Evolutionary conservation across 208 protist species (phyloP), one percentile per base, ranked within the genome.

Genomic region (Leishmania martiniquensis): DNA sequence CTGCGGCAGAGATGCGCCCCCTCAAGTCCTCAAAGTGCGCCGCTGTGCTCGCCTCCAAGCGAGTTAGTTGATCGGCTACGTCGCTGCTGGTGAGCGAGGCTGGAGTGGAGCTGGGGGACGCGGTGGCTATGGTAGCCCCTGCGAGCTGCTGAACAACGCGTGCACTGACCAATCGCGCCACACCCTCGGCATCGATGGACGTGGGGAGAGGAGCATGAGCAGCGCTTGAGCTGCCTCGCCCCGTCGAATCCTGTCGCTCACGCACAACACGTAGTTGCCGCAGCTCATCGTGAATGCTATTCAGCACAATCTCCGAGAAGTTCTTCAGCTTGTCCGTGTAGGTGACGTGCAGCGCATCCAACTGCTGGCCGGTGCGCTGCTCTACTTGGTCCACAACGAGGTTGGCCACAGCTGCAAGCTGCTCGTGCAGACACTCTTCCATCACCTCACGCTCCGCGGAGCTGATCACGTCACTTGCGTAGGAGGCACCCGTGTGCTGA

Each of bases 401-500:
- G 60, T 93, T 93, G 2, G 89, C 89, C 37, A 97, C 81, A 25
- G 83, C 87, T 20, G 87, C 71, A 39, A 97, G 76, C 73, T 97
- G 87, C 45, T 91, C 85, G 29, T 90, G 75, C 55, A 90, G 66
- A n/a, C 74, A 82, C 20, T 66, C 45, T 47, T 92, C 84, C 42
- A 95, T 86, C 52, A 84, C 75, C 71, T 89, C 84, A 32, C 83
- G 80, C 44, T 85, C 84, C 22, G 76, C 47, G 5, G 73, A 49
- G 45, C 25, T 83, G 68, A 83, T 47, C 10, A 83, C 47, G 32
- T 78, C 66, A 42, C 9, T 42, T 62, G 42, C 2, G 37, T 54
- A 49, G 32, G 22, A 2, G 22, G 49, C 62, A 37, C 72, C 63
- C 37, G 60, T 68, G 51, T 52, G 20, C 1, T 65, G 51, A 22